A percentile compares a stretch with the other conserved stretches of the same genome.
Conservation (phyloP, 805 yeast species). For the Schwanniomyces sp. region DNA sequence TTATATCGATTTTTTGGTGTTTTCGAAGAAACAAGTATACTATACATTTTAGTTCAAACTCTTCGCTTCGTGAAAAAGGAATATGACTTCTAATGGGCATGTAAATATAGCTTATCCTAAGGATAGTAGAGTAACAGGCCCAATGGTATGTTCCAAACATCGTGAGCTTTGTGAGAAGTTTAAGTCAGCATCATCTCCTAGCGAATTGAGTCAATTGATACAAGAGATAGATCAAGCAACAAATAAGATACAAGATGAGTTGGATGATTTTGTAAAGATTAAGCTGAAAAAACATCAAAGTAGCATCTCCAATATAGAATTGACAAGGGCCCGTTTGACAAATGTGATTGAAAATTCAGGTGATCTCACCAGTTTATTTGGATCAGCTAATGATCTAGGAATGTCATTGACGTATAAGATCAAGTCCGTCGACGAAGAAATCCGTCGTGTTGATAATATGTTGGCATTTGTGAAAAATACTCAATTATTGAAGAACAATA, state of each 20-base stretch:
- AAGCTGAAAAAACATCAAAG: conserved; percentile 32
- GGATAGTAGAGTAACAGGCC: conserved; percentile 1
- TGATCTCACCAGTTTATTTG: conserved; percentile 51
- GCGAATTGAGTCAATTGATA: conserved; percentile 27
- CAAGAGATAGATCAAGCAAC: conserved; percentile 26
- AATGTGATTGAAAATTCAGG: conserved; percentile 58
- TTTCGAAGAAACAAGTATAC: not conserved
- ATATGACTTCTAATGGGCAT: conserved; percentile 2
- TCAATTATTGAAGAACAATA: conserved; percentile 61
- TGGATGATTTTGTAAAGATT: conserved; percentile 21
- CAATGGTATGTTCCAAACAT: conserved; percentile 1
- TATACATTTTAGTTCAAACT: not conserved
- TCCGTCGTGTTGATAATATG: conserved; percentile 60
- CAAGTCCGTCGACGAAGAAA: conserved; percentile 67
- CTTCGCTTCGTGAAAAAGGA: not conserved
- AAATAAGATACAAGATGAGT: conserved; percentile 21
- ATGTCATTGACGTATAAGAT: conserved; percentile 67
- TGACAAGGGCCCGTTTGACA: conserved; percentile 63
- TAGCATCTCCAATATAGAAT: conserved; percentile 51
- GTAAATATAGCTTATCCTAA: not conserved
- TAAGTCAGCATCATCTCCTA: conserved; percentile 22
- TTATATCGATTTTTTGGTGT: not conserved
- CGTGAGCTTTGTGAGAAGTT: conserved; percentile 11
- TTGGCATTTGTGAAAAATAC: conserved; percentile 64
- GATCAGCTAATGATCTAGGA: conserved; percentile 66